Percentiles rank a stretch among this genome's conserved stretches.
phyloP scores from a whole-genome alignment of 2,329 filamentous ascomycete species.

The Claviceps digitariae region DNA sequence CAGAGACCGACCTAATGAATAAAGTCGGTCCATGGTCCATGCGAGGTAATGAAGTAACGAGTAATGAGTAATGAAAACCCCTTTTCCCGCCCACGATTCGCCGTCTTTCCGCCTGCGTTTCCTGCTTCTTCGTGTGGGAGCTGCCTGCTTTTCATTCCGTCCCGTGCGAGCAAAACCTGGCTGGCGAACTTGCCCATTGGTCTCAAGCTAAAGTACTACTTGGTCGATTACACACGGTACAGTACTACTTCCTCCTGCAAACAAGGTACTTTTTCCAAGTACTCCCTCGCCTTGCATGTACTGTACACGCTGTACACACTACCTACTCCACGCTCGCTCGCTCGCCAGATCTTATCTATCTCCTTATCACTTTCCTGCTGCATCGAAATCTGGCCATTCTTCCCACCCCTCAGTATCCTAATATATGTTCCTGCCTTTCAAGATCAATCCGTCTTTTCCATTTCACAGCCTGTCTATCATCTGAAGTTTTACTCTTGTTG shows the following conservation, averaged over 20 bases:
- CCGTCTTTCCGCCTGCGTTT: background rate
- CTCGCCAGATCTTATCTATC: background rate
- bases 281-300: background rate
- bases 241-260: background rate
- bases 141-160: background rate
- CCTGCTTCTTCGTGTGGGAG: background rate
- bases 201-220: no score
- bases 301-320: no score
- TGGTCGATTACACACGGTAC: background rate
- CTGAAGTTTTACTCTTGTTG: background rate
- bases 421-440: background rate
- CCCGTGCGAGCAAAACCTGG: background rate
- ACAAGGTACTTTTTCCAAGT: background rate
- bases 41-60: no score
- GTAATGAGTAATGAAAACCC: background rate
- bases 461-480: background rate
- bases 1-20: background rate
- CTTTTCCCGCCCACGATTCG: background rate
- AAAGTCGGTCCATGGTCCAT: background rate
- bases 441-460: background rate
- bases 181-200: background rate
- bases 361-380: background rate
- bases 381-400: constrained; percentile 1
- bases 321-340: background rate
- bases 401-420: constrained; percentile 3